Evolutionary conservation across 2,329 filamentous ascomycete species (phyloP).

Genomic region (Neoarthrinium moseri): DNA sequence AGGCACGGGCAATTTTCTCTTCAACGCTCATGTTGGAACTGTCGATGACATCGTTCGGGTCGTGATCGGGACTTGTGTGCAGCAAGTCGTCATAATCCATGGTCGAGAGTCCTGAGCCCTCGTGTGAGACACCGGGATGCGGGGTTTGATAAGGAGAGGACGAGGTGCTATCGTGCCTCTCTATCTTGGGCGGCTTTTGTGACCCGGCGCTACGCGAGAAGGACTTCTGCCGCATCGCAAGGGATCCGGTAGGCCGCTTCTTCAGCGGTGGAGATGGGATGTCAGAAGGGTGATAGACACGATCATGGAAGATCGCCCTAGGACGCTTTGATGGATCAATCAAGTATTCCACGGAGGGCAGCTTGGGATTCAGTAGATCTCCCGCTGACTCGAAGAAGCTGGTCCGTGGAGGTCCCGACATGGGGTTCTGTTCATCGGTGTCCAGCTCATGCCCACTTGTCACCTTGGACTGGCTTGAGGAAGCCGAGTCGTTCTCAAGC

Average conservation of each 20-base stretch:
- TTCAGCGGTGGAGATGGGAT: conserved; percentile 79
- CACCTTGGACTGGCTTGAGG: conserved; percentile 38
- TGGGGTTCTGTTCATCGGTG: conserved; percentile 37
- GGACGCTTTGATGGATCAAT: conserved; percentile 79
- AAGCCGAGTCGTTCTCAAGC: conserved; percentile 33
- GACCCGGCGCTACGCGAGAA: conserved; percentile 20
- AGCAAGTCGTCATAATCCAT: conserved; percentile 53
- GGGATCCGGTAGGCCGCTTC: conserved; percentile 40
- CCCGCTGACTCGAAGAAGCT: conserved; percentile 94
- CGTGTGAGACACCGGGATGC: conserved; percentile 30
- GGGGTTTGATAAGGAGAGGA: conserved; percentile 29
- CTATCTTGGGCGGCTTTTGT: conserved; percentile 16
- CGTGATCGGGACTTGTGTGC: conserved; percentile 45
- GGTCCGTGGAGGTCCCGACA: conserved; percentile 79
- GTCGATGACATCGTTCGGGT: conserved; percentile 49
- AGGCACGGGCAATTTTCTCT: conserved; percentile 95
- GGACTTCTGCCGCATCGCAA: conserved; percentile 32
- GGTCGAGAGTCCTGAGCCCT: conserved; percentile 41
- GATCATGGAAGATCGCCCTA: conserved; percentile 93
- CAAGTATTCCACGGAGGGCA: conserved; percentile 79
- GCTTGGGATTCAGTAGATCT: conserved; percentile 85
- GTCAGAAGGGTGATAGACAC: conserved; percentile 89
- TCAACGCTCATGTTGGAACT: conserved; percentile 81
- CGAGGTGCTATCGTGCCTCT: conserved; percentile 24
- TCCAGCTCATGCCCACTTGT: conserved; percentile 50